These are phyloP conservation scores for Lodderomyces metapsilosis DNA, from an alignment of 1,139 yeast genomes.

Conservation along the genomic window DNA sequence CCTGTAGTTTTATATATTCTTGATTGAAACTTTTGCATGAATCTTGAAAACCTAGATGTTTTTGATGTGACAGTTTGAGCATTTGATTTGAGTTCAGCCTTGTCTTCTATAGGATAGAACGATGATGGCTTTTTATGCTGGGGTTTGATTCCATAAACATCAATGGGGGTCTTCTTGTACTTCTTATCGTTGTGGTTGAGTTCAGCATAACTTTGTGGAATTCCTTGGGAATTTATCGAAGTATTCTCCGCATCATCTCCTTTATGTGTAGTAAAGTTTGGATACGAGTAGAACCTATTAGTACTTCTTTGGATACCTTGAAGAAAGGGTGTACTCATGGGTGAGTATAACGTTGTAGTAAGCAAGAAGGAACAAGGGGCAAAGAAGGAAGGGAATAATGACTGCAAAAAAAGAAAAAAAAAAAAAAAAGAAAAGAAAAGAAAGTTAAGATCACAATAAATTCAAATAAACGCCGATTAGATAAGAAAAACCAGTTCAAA, in stretches of 20 bases:
- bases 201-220: neutral
- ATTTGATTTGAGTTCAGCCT: neutral
- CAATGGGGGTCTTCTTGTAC: too few species aligned
- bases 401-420: neutral
- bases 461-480: too few species aligned
- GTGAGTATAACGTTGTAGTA: too few species aligned
- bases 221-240: neutral
- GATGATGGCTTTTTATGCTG: neutral
- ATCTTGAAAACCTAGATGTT: neutral
- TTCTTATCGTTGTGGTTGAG: neutral
- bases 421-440: too few species aligned
- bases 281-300: neutral
- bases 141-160: too few species aligned
- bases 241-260: neutral
- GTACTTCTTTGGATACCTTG: neutral
- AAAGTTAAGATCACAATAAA: too few species aligned
- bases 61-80: neutral
- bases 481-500: too few species aligned
- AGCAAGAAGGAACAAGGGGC: neutral
- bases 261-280: neutral
- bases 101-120: neutral
- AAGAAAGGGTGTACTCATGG: neutral
- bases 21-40: constrained; percentile 3
- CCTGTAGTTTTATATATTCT: neutral
- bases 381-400: neutral